Conservation (phyloP, 2,329 filamentous ascomycete genomes). For the Pseudogymnoascus sp. region DNA sequence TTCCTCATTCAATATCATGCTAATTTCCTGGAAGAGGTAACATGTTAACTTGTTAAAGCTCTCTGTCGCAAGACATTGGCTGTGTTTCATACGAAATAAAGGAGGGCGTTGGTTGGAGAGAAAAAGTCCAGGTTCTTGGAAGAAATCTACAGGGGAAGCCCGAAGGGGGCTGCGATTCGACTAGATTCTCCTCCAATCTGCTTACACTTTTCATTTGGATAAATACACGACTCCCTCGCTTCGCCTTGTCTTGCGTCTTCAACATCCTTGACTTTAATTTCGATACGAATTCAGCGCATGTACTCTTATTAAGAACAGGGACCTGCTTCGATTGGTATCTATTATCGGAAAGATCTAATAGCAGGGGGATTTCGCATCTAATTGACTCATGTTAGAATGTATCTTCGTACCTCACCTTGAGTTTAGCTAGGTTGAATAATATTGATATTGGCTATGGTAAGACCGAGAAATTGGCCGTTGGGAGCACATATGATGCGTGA, state of each 20-base stretch:
- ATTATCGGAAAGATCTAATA: neutral
- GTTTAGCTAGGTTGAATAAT: neutral
- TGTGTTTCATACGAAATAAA: neutral
- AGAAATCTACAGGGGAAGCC: neutral
- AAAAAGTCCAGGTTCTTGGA: neutral
- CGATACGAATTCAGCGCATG: neutral
- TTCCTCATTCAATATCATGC: neutral
- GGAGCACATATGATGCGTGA: neutral
- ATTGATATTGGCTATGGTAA: neutral
- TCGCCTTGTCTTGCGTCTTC: neutral
- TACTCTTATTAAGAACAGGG: neutral
- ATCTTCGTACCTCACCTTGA: neutral
- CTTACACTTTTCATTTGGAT: neutral
- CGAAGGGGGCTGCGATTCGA: neutral
- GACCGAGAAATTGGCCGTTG: neutral
- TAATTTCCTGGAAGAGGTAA: neutral
- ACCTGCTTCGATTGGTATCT: neutral
- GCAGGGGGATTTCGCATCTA: neutral
- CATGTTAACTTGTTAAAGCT: neutral
- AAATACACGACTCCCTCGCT: neutral
- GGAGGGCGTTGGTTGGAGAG: neutral
- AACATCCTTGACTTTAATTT: neutral
- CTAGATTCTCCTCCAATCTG: neutral
- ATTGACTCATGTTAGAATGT: neutral
- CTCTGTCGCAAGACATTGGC: neutral